Base-by-base conservation (phyloP, 1,284 basidiomycete species). In the Austroboletus sp. region DNA sequence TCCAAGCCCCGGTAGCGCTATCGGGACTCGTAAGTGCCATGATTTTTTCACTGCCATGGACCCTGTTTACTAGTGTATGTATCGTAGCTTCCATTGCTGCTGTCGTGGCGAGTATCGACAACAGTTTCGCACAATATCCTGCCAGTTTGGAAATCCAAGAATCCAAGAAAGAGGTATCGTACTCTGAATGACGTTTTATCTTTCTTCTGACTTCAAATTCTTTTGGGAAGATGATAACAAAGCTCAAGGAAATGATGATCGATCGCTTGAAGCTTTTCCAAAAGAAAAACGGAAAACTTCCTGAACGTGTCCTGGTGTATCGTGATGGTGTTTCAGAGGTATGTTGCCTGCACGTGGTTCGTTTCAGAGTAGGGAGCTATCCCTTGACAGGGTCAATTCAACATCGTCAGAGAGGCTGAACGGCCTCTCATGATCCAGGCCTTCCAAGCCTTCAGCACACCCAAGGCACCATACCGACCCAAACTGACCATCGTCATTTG, bases 301-400 rank as follows among this genome's bases (percentile, higher is more conserved):
- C 84, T 0, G 54, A 69, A 3, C 76, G 85, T 12, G 65, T 90
- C 39, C 57, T 90, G 7, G 79, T 89, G 1, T 90, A 85, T 59
- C 78, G 86, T 13, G 85, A 85, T 58, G 86, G 85, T 42, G 84
- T 88, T 12, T 85, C 83, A 2, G 84, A 88, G 66, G 82, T 80
- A 48, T 51, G 38, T 21, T 21, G 33, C 34, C 4, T 51, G 36
- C 19, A 32, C 35, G 4, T 23, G 8, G 30, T 27, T 9, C 23
- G n/a, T 26, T 33, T 45, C 44, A 7, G 13, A 25, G 34, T 41
- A 25, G 12, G 19, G 25, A 6, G 31, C 35, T 50, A 53, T 35
- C 38, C 35, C 12, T 36, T 49, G 46, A 9, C 48, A 87, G 80
- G 85, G 85, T 0, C 85, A 89, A 71, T 87, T 86, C 60, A 52